Evolutionary conservation across 1,284 basidiomycete genomes (phyloP), one percentile per base, ranked within the genome.

Genomic region (Puccinia novopanici): DNA sequence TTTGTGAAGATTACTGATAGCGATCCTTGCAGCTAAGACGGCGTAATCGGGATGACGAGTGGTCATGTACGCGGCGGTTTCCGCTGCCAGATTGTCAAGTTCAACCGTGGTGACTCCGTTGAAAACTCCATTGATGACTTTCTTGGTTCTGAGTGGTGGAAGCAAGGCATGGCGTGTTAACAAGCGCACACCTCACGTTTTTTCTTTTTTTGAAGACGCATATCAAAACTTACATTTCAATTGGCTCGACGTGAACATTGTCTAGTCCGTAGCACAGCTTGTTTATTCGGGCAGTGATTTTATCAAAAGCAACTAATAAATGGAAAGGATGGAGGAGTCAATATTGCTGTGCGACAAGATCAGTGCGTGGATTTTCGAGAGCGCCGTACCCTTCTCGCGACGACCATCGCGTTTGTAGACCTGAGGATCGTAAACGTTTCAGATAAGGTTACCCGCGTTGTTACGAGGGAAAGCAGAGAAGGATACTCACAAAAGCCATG

Each of bases 191-290:
- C 22, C n/a, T 34, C 30, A 19, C 24, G 71, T 37, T 82, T 79
- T 86, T 91, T 97, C 93, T 45, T 15, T 45, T 45, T 15, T 45
- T 45, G 8, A 45, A 45, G 15, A 6, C 15, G 15, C 45, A 45
- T 45, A 45, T 45, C n/a, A n/a, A n/a, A n/a, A 45, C 83, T 79
- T 37, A 83, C 84, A 86, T 86, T 91, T 97, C 93, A 81, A 97
- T 93, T 17, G 97, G 92, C 85, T 98, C 94, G 72, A 99, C 92
- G 84, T 94, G 93, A 85, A 95, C 92, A 83, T 90, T 89, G 87
- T 99, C 96, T 48, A 99, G 91, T 82, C 96, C 96, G 86, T 98
- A 99, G 85, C 95, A 97, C 30, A 99, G 91, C 88, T 99, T 99
- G 86, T 91, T 91, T 85, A 99, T 92, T 84, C 95, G 89, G 48